These are phyloP conservation scores for Areca catechu DNA, from an alignment of 176 grass and related monocot species.

Conservation along the genomic window DNA sequence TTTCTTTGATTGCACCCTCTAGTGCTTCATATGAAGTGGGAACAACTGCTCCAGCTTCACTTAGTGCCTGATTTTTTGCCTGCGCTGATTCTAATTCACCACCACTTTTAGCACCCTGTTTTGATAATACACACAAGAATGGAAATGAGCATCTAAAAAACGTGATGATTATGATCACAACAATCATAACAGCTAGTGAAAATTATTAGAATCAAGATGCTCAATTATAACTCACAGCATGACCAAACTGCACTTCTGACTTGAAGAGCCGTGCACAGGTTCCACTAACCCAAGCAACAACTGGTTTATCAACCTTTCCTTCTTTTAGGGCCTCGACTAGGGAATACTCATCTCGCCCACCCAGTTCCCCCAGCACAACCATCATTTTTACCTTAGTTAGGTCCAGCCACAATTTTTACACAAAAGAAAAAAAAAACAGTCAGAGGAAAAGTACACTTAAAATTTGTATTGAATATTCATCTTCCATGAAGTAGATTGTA, in stretches of 20 bases:
- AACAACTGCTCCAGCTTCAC: constrained; percentile 85
- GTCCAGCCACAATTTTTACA: constrained; percentile 15
- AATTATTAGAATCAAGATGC: too few relatives aligned
- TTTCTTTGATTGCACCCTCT: constrained; percentile 72
- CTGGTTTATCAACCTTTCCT: constrained; percentile 94
- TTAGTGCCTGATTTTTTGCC: constrained; percentile 87
- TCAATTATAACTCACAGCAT: constrained; percentile 63
- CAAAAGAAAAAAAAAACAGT: background rate
- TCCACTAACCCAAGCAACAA: constrained; percentile 98
- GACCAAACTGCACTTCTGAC: constrained; percentile 98
- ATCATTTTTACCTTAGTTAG: constrained; percentile 88
- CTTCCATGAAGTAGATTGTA: too few relatives aligned
- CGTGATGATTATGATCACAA: too few relatives aligned
- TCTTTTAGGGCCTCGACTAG: constrained; percentile 93
- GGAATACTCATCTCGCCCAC: constrained; percentile 90
- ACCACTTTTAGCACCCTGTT: constrained; percentile 93
- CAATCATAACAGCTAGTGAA: too few relatives aligned
- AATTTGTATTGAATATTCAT: too few relatives aligned
- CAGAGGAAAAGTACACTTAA: constrained; percentile 1
- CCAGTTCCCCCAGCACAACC: constrained; percentile 96
- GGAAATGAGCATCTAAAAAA: too few relatives aligned
- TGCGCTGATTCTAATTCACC: constrained; percentile 97
- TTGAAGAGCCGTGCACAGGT: constrained; percentile 91
- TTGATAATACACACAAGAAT: background rate
- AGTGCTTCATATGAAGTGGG: constrained; percentile 96